Evolutionary conservation across 2,329 filamentous ascomycete species (phyloP), one percentile per base, ranked within the genome.

Genomic region (Colletotrichum tabaci): DNA sequence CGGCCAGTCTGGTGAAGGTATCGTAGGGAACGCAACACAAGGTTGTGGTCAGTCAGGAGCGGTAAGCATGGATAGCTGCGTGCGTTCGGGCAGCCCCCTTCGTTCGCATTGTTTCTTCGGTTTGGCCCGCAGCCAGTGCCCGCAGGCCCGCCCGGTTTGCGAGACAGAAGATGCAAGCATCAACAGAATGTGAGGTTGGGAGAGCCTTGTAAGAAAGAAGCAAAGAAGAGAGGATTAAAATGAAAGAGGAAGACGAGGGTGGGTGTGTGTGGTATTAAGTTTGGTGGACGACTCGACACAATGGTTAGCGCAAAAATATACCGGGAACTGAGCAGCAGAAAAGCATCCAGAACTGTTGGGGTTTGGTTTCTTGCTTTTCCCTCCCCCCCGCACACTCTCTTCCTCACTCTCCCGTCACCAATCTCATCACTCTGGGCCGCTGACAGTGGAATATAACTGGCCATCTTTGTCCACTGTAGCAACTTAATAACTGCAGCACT

Each of bases 161-260:
- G 55, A 57, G 49, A 60, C 49, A 40, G 56, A 42, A 53, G 47
- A 42, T 38, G 49, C 47, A 67, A 58, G 15, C 53, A 56, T 67
- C 62, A 61, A 38, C 63, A 50, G 62, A 71, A 56, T 35, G 18
- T 62, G n/a, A 61, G 38, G 56, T 50, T 21, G 63, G 67, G 62
- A 66, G n/a, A 30, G 63, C 62, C 67, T 67, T 71, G 67, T 35
- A 61, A 55, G 35, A 46, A 70, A 71, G 63, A 71, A 71, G 67
- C 56, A 71, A 71, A 49, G 47, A 23, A 21, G 23, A n/a, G 50
- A 55, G 60, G 46, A 1, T 30, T 30, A 30, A 30, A 30, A 30
- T 30, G 62, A 42, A 49, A 42, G 46, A 47, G 21, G 21, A 35
- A 35, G 15, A 47, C 52, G 21, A 23, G 8, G 57, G 23, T 35